Evolutionary conservation across 164 flowering plant genomes (phyloP), one percentile per base, ranked within the genome.

Genomic region (Umbellularia californica): DNA sequence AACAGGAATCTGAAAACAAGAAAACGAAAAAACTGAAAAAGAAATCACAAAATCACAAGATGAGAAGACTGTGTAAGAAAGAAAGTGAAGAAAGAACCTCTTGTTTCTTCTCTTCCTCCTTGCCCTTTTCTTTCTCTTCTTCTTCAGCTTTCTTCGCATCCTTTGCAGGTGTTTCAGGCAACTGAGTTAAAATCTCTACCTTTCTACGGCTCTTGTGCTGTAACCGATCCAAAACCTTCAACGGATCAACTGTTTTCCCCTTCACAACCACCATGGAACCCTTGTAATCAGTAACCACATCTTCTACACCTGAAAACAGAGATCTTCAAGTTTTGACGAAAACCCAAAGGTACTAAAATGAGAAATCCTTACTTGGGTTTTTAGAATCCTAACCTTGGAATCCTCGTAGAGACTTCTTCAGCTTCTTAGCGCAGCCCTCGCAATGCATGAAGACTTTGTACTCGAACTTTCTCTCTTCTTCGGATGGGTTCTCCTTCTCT

Each of bases 371-470:
- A 30, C 20, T 28, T 12, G 14, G 41, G 22, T 7, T 64, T 24
- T 13, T 69, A n/a, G 41, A 9, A 15, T 1, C 20, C 73, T 22
- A 64, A 92, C 97, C 97, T 76, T 84, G 80, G 65, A 89, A 89
- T 47, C 92, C 93, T 58, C 68, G 88, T 70, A 92, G 88, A 41
- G 87, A 81, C 50, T 84, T 66, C 22, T 84, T 85, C 75, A 92
- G 89, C 75, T 92, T 92, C 58, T 83, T 83, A 13, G 97, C 95
- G 69, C 97, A 92, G 1, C 95, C 95, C 72, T 92, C 93, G 55
- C 97, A 92, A 86, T 92, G 97, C 97, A 92, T 90, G 88, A 78
- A 89, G 15, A 92, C 92, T 65, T 71, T 85, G 69, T 90, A 78
- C 14, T 88, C 85, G 47, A 91, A 85, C 47, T 35, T 35, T 35